These are phyloP conservation scores for Byssoonygena ceratinophila DNA, from an alignment of 2,329 filamentous ascomycete species.

Conservation along the genomic window DNA sequence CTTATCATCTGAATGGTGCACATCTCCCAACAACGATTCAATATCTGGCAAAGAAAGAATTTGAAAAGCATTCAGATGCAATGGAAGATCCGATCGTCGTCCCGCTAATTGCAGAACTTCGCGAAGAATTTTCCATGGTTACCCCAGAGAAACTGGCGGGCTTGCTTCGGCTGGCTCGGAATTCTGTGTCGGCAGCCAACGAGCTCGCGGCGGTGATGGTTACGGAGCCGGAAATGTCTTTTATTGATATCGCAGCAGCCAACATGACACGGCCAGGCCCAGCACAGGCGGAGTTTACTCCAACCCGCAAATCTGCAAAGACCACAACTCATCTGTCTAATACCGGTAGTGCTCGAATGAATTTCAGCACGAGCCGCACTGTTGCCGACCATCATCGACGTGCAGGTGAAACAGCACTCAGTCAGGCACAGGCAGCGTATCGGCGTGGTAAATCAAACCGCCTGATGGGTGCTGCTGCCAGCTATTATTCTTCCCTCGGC, in stretches of 20 bases:
- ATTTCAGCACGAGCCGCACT: constrained; percentile 23
- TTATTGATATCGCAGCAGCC: constrained; percentile 38
- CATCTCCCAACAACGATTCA: constrained; percentile 47
- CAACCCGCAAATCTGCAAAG: not conserved
- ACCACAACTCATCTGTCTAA: not conserved
- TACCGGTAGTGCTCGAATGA: not conserved
- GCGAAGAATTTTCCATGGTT: constrained; percentile 45
- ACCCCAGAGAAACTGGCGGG: constrained; percentile 40
- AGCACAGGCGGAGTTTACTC: constrained; percentile 2
- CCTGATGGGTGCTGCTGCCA: constrained; percentile 63
- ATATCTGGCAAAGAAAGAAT: constrained; percentile 42
- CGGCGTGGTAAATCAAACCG: constrained; percentile 57
- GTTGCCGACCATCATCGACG: constrained; percentile 38
- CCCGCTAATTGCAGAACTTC: constrained; percentile 45
- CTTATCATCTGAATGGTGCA: constrained; percentile 50
- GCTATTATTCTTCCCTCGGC: constrained; percentile 62
- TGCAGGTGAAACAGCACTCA: constrained; percentile 43
- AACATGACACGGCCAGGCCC: constrained; percentile 39
- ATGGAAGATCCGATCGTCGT: constrained; percentile 37
- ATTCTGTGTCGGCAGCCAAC: constrained; percentile 47
- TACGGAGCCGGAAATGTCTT: constrained; percentile 21
- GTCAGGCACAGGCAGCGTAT: constrained; percentile 49
- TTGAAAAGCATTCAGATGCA: constrained; percentile 30
- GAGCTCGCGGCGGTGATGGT: constrained; percentile 50
- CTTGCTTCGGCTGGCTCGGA: constrained; percentile 47